Percentiles rank a stretch among this genome's conserved stretches.
Evolutionary conservation across 2,329 filamentous ascomycete genomes (phyloP).

Genomic region (Raffaelea arxii): DNA sequence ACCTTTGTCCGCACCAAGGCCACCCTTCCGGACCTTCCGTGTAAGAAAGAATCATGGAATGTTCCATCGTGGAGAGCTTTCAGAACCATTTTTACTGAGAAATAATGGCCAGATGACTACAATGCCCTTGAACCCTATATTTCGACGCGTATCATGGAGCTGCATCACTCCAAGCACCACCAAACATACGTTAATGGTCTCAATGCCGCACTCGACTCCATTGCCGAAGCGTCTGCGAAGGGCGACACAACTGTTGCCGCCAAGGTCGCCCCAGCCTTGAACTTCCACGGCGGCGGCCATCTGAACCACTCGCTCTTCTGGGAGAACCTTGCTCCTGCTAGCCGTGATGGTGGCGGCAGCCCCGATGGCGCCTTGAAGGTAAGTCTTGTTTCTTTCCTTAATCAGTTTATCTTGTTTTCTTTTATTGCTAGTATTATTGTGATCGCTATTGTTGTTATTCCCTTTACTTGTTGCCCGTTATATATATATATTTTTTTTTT

Average conservation of each 20-base stretch:
- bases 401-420: background rate
- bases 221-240: constrained; percentile 52
- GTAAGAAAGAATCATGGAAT: too few relatives aligned
- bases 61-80: too few relatives aligned
- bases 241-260: constrained; percentile 46
- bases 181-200: constrained; percentile 70
- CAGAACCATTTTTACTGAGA: too few relatives aligned
- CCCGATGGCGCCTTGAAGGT: constrained; percentile 52
- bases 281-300: constrained; percentile 86
- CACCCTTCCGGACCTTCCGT: constrained; percentile 78
- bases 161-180: constrained; percentile 73
- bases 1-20: constrained; percentile 80
- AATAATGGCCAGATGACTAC: constrained; percentile 66
- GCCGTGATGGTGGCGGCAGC: constrained; percentile 51
- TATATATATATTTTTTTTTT: too few relatives aligned
- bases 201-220: constrained; percentile 54
- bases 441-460: too few relatives aligned
- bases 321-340: constrained; percentile 68
- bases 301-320: constrained; percentile 92
- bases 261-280: constrained; percentile 47
- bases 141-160: constrained; percentile 69
- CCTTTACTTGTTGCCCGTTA: too few relatives aligned
- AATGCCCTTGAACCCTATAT: constrained; percentile 82
- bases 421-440: background rate
- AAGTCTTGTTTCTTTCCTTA: constrained; percentile 8